phyloP scores from a whole-genome alignment of 768 basidiomycete genomes.

The Rhodotorula graminis region DNA sequence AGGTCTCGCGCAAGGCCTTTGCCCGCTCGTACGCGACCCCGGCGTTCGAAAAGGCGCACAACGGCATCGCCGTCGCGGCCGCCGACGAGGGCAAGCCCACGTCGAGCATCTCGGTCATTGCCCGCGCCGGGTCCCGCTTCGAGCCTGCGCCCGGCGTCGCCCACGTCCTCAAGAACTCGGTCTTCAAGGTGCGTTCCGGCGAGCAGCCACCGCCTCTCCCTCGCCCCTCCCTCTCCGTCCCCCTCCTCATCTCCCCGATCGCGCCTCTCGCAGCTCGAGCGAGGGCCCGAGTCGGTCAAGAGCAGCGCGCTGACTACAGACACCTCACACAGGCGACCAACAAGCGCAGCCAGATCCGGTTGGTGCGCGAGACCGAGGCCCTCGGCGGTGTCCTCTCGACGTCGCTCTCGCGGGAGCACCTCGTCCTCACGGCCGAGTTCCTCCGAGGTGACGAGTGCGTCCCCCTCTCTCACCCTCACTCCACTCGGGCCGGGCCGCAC shows the following conservation, averaged over 20 bases:
- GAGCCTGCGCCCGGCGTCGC: conserved; percentile 85
- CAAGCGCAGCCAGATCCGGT: conserved; percentile 79
- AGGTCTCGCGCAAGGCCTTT: conserved; percentile 2
- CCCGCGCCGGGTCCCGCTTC: conserved; percentile 87
- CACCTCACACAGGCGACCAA: conserved; percentile 62
- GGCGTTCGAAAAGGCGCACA: conserved; percentile 49
- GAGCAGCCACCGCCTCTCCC: neutral
- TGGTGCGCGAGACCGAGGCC: conserved; percentile 85
- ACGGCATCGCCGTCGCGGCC: conserved; percentile 79
- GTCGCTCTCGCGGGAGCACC: conserved; percentile 77
- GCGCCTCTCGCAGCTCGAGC: neutral
- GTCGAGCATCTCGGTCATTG: conserved; percentile 75
- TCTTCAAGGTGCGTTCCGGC: conserved; percentile 83
- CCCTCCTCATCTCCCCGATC: neutral
- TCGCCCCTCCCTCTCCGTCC: neutral
- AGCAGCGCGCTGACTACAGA: neutral
- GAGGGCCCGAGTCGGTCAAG: too few relatives aligned
- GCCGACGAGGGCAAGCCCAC: conserved; percentile 78
- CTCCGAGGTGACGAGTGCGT: conserved; percentile 92
- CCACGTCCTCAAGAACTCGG: conserved; percentile 93
- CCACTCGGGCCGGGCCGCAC: too few relatives aligned
- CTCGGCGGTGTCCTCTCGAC: conserved; percentile 87
- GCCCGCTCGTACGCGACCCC: conserved; percentile 24
- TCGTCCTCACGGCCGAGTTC: conserved; percentile 91
- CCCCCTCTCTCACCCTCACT: neutral